Base-by-base conservation (phyloP, 2,329 filamentous ascomycete genomes). In the Scedosporium dehoogii region DNA sequence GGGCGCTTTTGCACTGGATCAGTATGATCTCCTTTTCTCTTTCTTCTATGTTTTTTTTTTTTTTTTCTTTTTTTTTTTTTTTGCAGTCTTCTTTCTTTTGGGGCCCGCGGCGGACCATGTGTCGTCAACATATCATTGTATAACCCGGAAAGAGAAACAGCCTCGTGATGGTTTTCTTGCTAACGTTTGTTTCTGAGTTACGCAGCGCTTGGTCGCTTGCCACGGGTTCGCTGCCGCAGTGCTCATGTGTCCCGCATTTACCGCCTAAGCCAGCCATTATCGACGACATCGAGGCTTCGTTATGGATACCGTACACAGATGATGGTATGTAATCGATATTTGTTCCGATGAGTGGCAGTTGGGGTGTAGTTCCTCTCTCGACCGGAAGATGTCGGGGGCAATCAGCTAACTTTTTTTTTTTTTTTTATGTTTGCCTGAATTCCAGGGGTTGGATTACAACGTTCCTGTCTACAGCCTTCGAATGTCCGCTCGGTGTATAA, bases 401-500 rank as follows among this genome's bases (percentile, higher is more conserved):
- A 3, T n/a, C 16, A 10, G 18, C 33, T 60, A 10, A 46, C 25
- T 21, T 4, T 18, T 38, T 4, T 21, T 60, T 33, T n/a, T 70
- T 27, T 56, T 23, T 9, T 25, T n/a, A n/a, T n/a, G 16, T 65
- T 29, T 64, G 46, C 29, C 60, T 56, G 62, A 60, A 16, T 38
- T 57, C 46, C 27, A 84, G 81, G 81, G 33, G 76, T 79, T 1
- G 80, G 81, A 7, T 68, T 84, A 18, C 79, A 84, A 64, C 77
- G 78, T 59, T 82, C 81, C 2, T 84, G 78, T 67, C 78, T 84
- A 65, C 86, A 87, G 66, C 83, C 85, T 0, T 88, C 83, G 3
- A 88, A 89, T 64, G 85, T 90, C 38, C 79, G 87, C 25, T 86
- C 85, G 1, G 83, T 88, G 5, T 87, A 85, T 70, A 85, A 84